phyloP scores from a whole-genome alignment of 495 filamentous ascomycete genomes.

The Melanomma pulvis-pyrius region DNA sequence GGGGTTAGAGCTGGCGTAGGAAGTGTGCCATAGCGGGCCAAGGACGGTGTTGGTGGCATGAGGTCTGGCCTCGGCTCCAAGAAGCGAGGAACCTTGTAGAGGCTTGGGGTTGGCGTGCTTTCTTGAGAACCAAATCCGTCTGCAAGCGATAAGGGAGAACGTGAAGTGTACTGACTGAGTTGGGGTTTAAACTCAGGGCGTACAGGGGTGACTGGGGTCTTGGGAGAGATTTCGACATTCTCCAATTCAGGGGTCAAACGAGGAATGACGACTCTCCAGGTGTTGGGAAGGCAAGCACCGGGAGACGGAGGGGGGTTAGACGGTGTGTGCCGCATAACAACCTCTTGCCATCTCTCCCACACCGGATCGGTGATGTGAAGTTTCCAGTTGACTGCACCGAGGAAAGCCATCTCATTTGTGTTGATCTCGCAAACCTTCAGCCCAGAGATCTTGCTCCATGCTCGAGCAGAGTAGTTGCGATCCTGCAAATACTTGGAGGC shows the following conservation, averaged over 20 bases:
- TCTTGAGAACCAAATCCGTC: conserved; percentile 38
- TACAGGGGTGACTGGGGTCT: conserved; percentile 22
- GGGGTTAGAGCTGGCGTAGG: conserved; percentile 83
- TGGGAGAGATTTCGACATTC: conserved; percentile 53
- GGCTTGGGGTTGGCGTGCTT: conserved; percentile 44
- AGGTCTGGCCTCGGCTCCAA: conserved; percentile 44
- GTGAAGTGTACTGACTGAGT: conserved; percentile 8
- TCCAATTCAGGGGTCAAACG: conserved; percentile 75
- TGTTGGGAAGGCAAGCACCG: conserved; percentile 48
- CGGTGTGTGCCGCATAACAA: conserved; percentile 83
- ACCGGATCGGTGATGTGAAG: conserved; percentile 86
- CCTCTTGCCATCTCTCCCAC: conserved; percentile 91
- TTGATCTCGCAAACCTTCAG: conserved; percentile 90
- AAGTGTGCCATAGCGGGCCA: conserved; percentile 66
- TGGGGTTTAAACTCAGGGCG: conserved; percentile 18
- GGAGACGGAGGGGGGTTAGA: conserved; percentile 62
- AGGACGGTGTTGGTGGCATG: conserved; percentile 46
- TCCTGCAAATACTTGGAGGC: conserved; percentile 98
- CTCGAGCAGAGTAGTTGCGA: conserved; percentile 93
- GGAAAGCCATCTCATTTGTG: conserved; percentile 91
- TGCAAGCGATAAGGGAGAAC: conserved; percentile 22
- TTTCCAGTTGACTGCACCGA: conserved; percentile 87
- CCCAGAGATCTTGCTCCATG: conserved; percentile 98
- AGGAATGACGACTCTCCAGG: conserved; percentile 80
- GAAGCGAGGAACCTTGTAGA: conserved; percentile 40